Percentiles rank a stretch among this genome's conserved stretches.
Evolutionary conservation across 768 basidiomycete species (phyloP).

Genomic region (Kockovaella imperatae): DNA sequence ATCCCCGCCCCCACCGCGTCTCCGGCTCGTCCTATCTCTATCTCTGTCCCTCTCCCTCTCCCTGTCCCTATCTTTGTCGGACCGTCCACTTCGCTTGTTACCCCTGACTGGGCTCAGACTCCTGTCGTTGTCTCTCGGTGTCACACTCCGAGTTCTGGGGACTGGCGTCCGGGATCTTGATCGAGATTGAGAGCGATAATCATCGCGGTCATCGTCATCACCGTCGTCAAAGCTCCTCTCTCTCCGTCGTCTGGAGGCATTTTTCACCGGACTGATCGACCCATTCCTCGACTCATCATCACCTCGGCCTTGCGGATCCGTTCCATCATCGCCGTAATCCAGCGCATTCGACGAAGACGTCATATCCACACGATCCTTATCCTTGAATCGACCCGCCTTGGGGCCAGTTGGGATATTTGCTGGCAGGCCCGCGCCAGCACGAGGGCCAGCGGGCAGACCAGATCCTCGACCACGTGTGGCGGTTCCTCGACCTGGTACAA

Average conservation of each 20-base stretch:
- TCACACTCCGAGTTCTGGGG: not conserved
- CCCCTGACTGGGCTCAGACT: not conserved
- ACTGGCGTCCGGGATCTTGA: no score
- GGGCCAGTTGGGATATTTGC: constrained; percentile 29
- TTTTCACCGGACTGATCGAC: constrained; percentile 5
- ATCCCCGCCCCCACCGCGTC: no score
- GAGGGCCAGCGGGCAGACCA: constrained; percentile 30
- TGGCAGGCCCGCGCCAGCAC: constrained; percentile 11
- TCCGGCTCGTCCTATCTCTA: not conserved
- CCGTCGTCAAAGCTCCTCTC: not conserved
- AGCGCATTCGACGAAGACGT: constrained; percentile 13
- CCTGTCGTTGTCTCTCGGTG: not conserved
- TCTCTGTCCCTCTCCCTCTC: constrained; percentile 21
- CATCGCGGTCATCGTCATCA: not conserved
- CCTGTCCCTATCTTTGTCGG: constrained; percentile 9
- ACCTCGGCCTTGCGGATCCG: not conserved
- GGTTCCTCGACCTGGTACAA: constrained; percentile 15
- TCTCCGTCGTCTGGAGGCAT: not conserved
- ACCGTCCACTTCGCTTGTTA: constrained; percentile 1
- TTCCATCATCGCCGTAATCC: constrained; percentile 27
- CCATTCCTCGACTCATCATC: not conserved
- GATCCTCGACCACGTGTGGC: constrained; percentile 27
- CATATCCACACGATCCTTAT: constrained; percentile 34
- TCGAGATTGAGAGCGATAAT: not conserved
- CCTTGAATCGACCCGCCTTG: constrained; percentile 39